A percentile compares a stretch with the other conserved stretches of the same genome.
These are phyloP conservation scores for Pholiota microspora DNA, from an alignment of 768 basidiomycete genomes.

Conservation along the genomic window DNA sequence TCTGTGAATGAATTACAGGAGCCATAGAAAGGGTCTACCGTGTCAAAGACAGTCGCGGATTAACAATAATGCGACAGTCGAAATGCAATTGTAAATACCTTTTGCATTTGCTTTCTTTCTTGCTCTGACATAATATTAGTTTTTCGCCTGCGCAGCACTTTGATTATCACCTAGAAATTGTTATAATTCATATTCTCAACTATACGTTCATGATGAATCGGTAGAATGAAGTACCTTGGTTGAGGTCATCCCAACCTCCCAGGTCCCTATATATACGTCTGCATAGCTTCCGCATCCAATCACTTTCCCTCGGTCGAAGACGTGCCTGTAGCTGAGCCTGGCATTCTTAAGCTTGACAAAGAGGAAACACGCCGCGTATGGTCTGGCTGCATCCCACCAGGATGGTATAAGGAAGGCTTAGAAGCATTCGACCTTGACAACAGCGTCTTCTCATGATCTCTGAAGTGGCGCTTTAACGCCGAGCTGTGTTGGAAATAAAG, in stretches of 20 bases:
- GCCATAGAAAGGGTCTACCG: background rate
- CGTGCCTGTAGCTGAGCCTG: background rate
- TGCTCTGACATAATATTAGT: too few species aligned
- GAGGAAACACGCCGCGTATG: background rate
- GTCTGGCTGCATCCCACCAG: background rate
- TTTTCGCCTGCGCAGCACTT: background rate
- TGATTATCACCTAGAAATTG: background rate
- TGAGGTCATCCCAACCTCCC: background rate
- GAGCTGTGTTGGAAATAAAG: background rate
- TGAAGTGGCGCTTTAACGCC: background rate
- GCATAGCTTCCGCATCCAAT: constrained; percentile 1
- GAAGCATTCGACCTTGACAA: background rate
- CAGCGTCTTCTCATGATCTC: background rate
- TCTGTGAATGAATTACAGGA: constrained; percentile 1
- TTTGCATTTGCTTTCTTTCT: too few species aligned
- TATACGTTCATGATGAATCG: background rate
- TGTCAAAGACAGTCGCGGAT: background rate
- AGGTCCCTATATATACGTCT: background rate
- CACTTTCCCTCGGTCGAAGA: background rate
- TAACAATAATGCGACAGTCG: background rate
- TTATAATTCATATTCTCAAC: too few species aligned
- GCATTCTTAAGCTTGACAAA: background rate
- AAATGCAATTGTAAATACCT: background rate
- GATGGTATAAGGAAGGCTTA: background rate
- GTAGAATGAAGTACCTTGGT: background rate